These are phyloP conservation scores for Peterozyma toletana DNA, from an alignment of 805 yeast genomes.

Conservation along the genomic window DNA sequence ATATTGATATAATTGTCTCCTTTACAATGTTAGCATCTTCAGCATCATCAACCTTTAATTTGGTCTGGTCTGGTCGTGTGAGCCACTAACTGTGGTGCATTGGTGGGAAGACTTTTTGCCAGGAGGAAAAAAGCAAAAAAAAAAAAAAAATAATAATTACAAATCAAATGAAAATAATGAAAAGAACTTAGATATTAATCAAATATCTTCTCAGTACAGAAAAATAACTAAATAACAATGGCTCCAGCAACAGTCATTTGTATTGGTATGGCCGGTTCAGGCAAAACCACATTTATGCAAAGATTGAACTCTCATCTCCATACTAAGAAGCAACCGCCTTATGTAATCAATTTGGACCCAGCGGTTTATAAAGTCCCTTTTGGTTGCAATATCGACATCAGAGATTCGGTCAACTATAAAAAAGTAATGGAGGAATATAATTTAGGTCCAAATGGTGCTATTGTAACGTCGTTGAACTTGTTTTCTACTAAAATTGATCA, in stretches of 20 bases:
- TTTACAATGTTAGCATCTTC: too few relatives aligned
- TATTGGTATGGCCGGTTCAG: constrained; percentile 57
- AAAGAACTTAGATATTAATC: too few relatives aligned
- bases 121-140: too few relatives aligned
- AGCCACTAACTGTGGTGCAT: too few relatives aligned
- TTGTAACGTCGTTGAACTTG: constrained; percentile 87
- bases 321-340: constrained; percentile 66
- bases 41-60: too few relatives aligned
- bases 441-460: constrained; percentile 97
- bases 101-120: too few relatives aligned
- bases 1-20: too few relatives aligned
- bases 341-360: constrained; percentile 92
- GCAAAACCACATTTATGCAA: constrained; percentile 98
- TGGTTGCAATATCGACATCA: constrained; percentile 88
- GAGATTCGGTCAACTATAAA: constrained; percentile 92
- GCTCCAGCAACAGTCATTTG: constrained; percentile 23
- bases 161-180: too few relatives aligned
- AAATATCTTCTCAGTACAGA: too few relatives aligned
- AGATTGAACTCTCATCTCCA: constrained; percentile 86
- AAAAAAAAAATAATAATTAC: too few relatives aligned
- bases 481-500: constrained; percentile 96
- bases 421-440: constrained; percentile 95
- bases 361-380: constrained; percentile 93
- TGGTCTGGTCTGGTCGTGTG: too few relatives aligned
- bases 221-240: too few relatives aligned